A percentile compares a stretch with the other conserved stretches of the same genome.
These are phyloP conservation scores for Tolypocladium ophioglossoides DNA, from an alignment of 2,329 filamentous ascomycete genomes.

Conservation along the genomic window DNA sequence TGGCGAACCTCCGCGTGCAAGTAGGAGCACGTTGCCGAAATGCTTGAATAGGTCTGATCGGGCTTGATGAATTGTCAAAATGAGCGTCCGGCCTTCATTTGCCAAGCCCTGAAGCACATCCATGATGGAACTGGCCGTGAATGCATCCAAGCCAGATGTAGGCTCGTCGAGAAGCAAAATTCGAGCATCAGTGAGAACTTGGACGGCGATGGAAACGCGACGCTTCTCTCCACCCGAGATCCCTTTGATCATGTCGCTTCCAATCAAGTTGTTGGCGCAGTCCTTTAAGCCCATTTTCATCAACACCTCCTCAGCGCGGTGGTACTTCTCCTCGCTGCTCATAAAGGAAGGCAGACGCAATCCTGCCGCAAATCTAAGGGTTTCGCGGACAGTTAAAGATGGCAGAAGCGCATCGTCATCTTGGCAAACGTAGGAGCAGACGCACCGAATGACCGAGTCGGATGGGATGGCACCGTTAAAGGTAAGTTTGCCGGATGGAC, in stretches of 20 bases:
- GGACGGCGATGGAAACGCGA: conserved; percentile 66
- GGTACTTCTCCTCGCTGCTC: conserved; percentile 55
- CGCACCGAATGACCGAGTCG: conserved; percentile 56
- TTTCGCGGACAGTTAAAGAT: conserved; percentile 67
- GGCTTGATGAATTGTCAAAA: conserved; percentile 71
- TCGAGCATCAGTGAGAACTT: conserved; percentile 65
- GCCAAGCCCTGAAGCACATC: conserved; percentile 62
- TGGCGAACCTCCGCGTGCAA: conserved; percentile 58
- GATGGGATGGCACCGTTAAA: conserved; percentile 63
- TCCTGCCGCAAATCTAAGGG: conserved; percentile 59
- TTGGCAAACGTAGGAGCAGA: conserved; percentile 69
- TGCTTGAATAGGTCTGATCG: conserved; percentile 61
- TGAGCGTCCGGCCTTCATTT: conserved; percentile 60
- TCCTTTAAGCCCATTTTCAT: conserved; percentile 70
- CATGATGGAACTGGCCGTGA: conserved; percentile 67
- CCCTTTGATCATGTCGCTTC: conserved; percentile 62
- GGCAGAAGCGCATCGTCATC: conserved; percentile 67
- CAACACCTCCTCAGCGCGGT: conserved; percentile 59
- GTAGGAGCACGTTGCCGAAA: conserved; percentile 61
- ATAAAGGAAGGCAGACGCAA: conserved; percentile 62
- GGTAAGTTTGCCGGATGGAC: conserved; percentile 48
- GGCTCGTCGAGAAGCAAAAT: conserved; percentile 68
- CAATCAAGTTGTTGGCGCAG: conserved; percentile 65
- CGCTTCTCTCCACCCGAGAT: conserved; percentile 74
- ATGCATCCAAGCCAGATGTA: conserved; percentile 66